Conservation (phyloP, 331 rosid species). For the Erythrophleum ivorense region DNA sequence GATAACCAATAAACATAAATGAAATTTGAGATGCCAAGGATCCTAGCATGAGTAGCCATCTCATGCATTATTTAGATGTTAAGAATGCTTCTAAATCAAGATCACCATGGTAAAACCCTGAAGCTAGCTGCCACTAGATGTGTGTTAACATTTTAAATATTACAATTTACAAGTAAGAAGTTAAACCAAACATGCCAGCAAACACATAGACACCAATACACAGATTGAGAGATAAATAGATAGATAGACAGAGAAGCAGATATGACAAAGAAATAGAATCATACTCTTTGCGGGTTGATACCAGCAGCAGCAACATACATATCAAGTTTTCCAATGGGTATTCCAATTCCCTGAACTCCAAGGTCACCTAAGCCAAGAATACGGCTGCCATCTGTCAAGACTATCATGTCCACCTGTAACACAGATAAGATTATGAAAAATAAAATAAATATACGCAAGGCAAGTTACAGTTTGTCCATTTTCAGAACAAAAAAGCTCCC, state of each 20-base stretch:
- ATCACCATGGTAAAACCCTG: constrained; percentile 6
- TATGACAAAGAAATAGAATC: constrained; percentile 42
- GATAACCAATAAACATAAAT: constrained; percentile 26
- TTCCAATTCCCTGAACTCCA: constrained; percentile 99
- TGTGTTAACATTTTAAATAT: background rate
- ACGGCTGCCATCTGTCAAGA: constrained; percentile 98
- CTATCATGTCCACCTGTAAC: constrained; percentile 98
- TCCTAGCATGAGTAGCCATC: constrained; percentile 28
- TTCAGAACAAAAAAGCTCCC: constrained; percentile 5
- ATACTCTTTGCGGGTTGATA: constrained; percentile 91
- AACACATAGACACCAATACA: constrained; percentile 11
- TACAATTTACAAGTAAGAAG: background rate
- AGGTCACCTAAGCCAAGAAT: constrained; percentile 99
- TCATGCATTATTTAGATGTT: constrained; percentile 19
- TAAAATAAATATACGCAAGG: constrained; percentile 23
- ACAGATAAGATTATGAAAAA: constrained; percentile 32
- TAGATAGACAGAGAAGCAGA: background rate
- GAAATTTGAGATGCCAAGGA: constrained; percentile 23
- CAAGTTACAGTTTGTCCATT: background rate
- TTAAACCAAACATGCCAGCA: background rate
- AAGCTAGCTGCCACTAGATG: constrained; percentile 20
- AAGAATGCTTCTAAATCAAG: constrained; percentile 28
- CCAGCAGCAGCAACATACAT: constrained; percentile 99
- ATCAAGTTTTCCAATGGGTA: constrained; percentile 97
- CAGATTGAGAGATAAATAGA: constrained; percentile 11